Evolutionary conservation across 2,329 filamentous ascomycete genomes (phyloP).

Genomic region (Aquanectria penicillioides): DNA sequence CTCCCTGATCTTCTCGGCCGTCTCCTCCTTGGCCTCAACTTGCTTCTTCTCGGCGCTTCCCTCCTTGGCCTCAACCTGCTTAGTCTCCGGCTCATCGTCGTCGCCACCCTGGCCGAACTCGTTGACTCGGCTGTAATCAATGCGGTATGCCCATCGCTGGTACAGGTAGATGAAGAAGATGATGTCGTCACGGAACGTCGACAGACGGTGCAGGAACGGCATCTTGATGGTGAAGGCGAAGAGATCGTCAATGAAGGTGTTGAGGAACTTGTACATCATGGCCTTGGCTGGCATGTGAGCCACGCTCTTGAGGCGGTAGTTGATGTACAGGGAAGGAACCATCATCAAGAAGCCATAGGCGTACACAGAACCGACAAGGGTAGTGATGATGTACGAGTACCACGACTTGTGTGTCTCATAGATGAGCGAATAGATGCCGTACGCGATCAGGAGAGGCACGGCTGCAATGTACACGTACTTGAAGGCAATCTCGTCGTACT

Average conservation of each 20-base stretch:
- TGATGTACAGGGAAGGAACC: conserved; percentile 97
- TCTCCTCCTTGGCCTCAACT: conserved; percentile 51
- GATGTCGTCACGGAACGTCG: conserved; percentile 92
- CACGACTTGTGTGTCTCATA: conserved; percentile 98
- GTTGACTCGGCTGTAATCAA: conserved; percentile 92
- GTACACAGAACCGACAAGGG: conserved; percentile 94
- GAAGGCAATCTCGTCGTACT: conserved; percentile 98
- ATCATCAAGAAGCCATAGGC: conserved; percentile 99
- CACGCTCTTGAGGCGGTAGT: conserved; percentile 94
- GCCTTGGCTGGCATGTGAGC: conserved; percentile 97
- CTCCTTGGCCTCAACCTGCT: conserved; percentile 51
- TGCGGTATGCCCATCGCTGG: conserved; percentile 90
- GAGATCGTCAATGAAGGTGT: conserved; percentile 98
- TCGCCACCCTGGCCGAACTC: conserved; percentile 99
- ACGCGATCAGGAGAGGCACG: conserved; percentile 88
- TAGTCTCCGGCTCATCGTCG: conserved; percentile 56
- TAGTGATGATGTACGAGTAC: conserved; percentile 96
- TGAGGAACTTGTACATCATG: conserved; percentile 98
- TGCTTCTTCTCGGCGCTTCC: conserved; percentile 45
- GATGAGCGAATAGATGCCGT: conserved; percentile 88
- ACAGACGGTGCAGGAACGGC: conserved; percentile 91
- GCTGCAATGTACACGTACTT: conserved; percentile 94
- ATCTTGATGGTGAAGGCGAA: conserved; percentile 99
- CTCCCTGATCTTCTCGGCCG: conserved; percentile 50
- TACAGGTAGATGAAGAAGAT: conserved; percentile 99